Percentiles rank a stretch among this genome's conserved stretches.
Evolutionary conservation across 352 stramenopile genomes (phyloP).

Genomic region (Phytopythium oedochilum): DNA sequence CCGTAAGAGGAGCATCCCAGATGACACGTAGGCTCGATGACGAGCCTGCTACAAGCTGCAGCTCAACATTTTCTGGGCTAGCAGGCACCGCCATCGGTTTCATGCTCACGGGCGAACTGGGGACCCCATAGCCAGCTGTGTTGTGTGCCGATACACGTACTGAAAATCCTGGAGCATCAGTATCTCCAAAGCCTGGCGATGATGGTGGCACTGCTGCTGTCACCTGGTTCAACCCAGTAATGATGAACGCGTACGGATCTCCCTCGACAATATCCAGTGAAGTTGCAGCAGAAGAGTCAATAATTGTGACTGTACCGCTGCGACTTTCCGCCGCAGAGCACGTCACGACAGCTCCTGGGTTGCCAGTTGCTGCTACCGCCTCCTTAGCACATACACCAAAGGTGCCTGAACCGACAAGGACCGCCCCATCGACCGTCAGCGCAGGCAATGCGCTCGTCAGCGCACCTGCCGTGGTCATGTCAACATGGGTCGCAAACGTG

Average conservation of each 20-base stretch:
- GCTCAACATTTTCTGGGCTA: slow-evolving; percentile 56
- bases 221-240: slow-evolving; percentile 39
- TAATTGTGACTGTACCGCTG: slow-evolving; percentile 22
- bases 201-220: slow-evolving; percentile 23
- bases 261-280: slow-evolving; percentile 39
- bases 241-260: slow-evolving; percentile 52
- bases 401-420: slow-evolving; percentile 28
- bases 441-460: slow-evolving; percentile 9
- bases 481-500: slow-evolving; percentile 49
- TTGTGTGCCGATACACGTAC: slow-evolving; percentile 66
- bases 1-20: slow-evolving; percentile 80
- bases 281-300: slow-evolving; percentile 27
- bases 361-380: slow-evolving; percentile 13
- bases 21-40: slow-evolving; percentile 73
- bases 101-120: slow-evolving; percentile 41
- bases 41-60: slow-evolving; percentile 72
- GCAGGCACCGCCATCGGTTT: slow-evolving; percentile 89
- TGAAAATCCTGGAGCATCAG: slow-evolving; percentile 41
- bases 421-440: slow-evolving; percentile 28
- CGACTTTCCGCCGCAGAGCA: slow-evolving; percentile 47
- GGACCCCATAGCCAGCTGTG: slow-evolving; percentile 56
- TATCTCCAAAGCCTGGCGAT: slow-evolving; percentile 24
- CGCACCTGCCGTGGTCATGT: background rate
- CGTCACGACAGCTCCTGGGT: slow-evolving; percentile 30
- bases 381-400: slow-evolving; percentile 55